These are phyloP conservation scores for Cruciata laevipes DNA, from an alignment of 257 asterid species.

Conservation along the genomic window DNA sequence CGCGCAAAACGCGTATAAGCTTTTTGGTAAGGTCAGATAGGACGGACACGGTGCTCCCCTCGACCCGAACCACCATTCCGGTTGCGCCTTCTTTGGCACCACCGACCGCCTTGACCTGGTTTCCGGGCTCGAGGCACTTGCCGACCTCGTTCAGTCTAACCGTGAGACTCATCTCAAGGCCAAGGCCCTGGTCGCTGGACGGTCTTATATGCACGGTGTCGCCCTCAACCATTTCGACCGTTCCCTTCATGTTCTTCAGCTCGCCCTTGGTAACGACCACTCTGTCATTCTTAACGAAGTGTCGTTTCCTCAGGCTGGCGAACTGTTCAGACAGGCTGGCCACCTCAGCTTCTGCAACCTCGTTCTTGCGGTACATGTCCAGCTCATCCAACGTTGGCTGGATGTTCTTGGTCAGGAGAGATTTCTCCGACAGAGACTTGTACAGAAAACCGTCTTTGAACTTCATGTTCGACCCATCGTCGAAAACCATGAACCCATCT, in stretches of 20 bases:
- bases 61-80: slow-evolving; percentile 95
- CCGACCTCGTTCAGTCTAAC: slow-evolving; percentile 74
- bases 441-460: slow-evolving; percentile 65
- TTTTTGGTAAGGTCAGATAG: slow-evolving; percentile 96
- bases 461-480: slow-evolving; percentile 10
- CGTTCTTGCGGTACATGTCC: slow-evolving; percentile 77
- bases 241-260: slow-evolving; percentile 75
- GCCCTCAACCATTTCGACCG: slow-evolving; percentile 94
- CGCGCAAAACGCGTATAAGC: slow-evolving; percentile 84
- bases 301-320: slow-evolving; percentile 83
- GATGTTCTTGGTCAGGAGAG: slow-evolving; percentile 62
- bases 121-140: slow-evolving; percentile 91
- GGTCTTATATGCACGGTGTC: slow-evolving; percentile 87
- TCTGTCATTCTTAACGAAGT: slow-evolving; percentile 87
- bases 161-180: slow-evolving; percentile 71
- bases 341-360: slow-evolving; percentile 59
- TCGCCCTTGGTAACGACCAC: slow-evolving; percentile 89
- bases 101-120: slow-evolving; percentile 85
- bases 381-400: slow-evolving; percentile 95
- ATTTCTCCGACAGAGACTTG: slow-evolving; percentile 71
- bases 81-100: slow-evolving; percentile 96
- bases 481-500: slow-evolving; percentile 89
- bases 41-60: slow-evolving; percentile 83
- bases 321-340: slow-evolving; percentile 72
- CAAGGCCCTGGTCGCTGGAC: slow-evolving; percentile 63